Evolutionary conservation across 2,329 filamentous ascomycete species (phyloP).

Genomic region (Hyphodiscus sp.): DNA sequence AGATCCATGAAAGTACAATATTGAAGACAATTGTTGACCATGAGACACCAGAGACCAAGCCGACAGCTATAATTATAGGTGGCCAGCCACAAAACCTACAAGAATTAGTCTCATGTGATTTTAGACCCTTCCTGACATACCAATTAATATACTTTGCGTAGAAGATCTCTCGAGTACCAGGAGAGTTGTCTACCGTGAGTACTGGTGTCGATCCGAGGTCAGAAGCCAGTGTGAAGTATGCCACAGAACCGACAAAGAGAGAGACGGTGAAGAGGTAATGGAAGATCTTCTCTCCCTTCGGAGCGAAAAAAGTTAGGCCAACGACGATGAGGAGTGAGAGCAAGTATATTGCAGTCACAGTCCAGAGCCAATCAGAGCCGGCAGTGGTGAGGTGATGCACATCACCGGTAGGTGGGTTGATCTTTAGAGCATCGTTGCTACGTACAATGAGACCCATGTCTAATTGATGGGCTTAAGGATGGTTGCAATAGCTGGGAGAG

Average conservation of each 20-base stretch:
- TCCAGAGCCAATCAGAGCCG: slow-evolving; percentile 58
- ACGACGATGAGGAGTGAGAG: slow-evolving; percentile 46
- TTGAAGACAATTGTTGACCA: slow-evolving; percentile 57
- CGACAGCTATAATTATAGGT: slow-evolving; percentile 52
- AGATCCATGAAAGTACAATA: slow-evolving; percentile 54
- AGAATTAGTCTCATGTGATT: not conserved
- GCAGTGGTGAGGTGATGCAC: slow-evolving; percentile 37
- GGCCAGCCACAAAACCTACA: slow-evolving; percentile 36
- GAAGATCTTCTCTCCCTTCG: slow-evolving; percentile 46
- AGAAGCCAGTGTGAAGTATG: slow-evolving; percentile 63
- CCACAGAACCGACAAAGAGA: slow-evolving; percentile 51
- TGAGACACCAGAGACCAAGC: slow-evolving; percentile 56
- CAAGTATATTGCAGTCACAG: slow-evolving; percentile 53
- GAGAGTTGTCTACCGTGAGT: slow-evolving; percentile 44
- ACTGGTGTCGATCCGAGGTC: slow-evolving; percentile 57
- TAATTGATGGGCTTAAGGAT: not conserved
- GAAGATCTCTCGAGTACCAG: slow-evolving; percentile 52
- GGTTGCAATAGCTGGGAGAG: not conserved
- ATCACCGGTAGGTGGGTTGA: slow-evolving; percentile 18
- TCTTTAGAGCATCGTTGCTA: slow-evolving; percentile 20
- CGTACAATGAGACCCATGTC: slow-evolving; percentile 2
- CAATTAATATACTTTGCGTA: slow-evolving; percentile 60
- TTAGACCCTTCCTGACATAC: slow-evolving; percentile 19
- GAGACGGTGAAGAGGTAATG: slow-evolving; percentile 57
- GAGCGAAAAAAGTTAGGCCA: slow-evolving; percentile 42